These are phyloP conservation scores for Flaveria robusta DNA, from an alignment of 129 eudicot species.

Conservation along the genomic window DNA sequence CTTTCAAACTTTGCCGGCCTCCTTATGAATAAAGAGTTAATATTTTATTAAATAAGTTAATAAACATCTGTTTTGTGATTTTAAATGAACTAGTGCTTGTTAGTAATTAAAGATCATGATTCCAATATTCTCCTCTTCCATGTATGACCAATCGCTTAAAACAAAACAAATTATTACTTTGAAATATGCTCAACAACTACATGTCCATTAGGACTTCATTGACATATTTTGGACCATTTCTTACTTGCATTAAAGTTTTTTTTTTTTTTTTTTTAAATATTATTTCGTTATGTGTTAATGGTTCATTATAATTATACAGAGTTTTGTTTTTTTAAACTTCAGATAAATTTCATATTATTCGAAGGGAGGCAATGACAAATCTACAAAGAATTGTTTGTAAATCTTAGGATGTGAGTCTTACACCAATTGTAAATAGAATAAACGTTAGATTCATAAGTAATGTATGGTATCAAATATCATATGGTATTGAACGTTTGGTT, in stretches of 20 bases:
- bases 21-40: not conserved
- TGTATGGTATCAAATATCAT: no score
- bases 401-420: no score
- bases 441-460: no score
- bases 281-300: not conserved
- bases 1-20: conserved; percentile 30
- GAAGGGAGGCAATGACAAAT: no score
- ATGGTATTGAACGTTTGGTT: not conserved
- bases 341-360: no score
- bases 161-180: not conserved
- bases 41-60: not conserved
- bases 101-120: conserved; percentile 10
- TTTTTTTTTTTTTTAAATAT: not conserved
- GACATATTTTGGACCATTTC: not conserved
- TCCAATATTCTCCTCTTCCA: not conserved
- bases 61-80: not conserved
- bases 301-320: not conserved
- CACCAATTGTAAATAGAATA: no score
- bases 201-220: not conserved
- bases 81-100: not conserved
- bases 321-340: no score
- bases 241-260: not conserved
- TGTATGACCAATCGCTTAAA: conserved; percentile 10
- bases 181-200: not conserved
- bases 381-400: no score